phyloP scores from a whole-genome alignment of 257 asterid genomes.

The Gentiana dahurica region DNA sequence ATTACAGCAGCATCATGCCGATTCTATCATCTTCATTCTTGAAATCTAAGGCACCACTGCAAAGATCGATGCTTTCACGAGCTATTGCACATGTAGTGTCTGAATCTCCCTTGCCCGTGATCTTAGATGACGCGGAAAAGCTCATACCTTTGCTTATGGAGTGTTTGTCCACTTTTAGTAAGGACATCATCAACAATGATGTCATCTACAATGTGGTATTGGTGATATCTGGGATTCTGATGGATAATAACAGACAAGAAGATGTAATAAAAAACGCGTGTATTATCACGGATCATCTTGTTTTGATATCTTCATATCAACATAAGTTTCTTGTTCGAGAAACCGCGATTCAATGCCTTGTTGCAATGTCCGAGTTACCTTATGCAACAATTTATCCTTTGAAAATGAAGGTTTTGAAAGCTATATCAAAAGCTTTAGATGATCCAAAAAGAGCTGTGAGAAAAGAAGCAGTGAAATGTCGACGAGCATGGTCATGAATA shows the following conservation, averaged over 20 bases:
- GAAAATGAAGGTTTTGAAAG: conserved; percentile 66
- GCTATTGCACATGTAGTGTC: conserved; percentile 66
- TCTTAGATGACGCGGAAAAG: conserved; percentile 72
- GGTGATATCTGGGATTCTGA: conserved; percentile 67
- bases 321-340: conserved; percentile 79
- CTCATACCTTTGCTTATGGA: conserved; percentile 65
- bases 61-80: conserved; percentile 66
- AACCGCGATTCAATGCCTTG: conserved; percentile 87
- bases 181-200: conserved; percentile 47
- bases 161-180: conserved; percentile 48
- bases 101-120: conserved; percentile 64
- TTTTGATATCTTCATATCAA: conserved; percentile 43
- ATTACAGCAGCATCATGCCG: conserved; percentile 67
- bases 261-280: conserved; percentile 59
- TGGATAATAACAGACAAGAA: conserved; percentile 61
- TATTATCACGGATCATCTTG: conserved; percentile 39
- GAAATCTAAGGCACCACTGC: conserved; percentile 38
- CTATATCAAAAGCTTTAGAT: conserved; percentile 64
- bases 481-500: conserved; percentile 76
- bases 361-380: conserved; percentile 66
- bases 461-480: conserved; percentile 84
- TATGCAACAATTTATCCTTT: conserved; percentile 68
- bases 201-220: conserved; percentile 53
- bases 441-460: conserved; percentile 87
- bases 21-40: conserved; percentile 42